phyloP scores from a whole-genome alignment of 129 eudicot genomes.

The Artemisia annua region DNA sequence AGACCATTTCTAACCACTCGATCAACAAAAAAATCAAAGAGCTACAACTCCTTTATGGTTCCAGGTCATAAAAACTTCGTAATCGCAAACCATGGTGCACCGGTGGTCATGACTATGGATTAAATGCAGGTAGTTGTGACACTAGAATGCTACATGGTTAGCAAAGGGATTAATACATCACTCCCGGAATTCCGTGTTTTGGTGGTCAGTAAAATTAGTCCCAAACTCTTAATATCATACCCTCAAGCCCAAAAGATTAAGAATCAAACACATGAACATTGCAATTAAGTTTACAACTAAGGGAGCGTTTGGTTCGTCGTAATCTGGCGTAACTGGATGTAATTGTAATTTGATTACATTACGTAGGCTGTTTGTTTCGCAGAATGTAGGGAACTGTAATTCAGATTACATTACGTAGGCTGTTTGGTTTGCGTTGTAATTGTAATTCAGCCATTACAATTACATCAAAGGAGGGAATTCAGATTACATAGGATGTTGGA shows the following conservation, averaged over 20 bases:
- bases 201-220: constrained; percentile 23
- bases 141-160: constrained; percentile 27
- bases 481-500: too few species aligned
- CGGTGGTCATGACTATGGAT: constrained; percentile 18
- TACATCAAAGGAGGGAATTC: too few species aligned
- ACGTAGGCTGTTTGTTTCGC: too few species aligned
- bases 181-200: constrained; percentile 5
- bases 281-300: too few species aligned
- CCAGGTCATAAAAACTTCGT: constrained; percentile 1
- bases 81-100: constrained; percentile 19
- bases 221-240: constrained; percentile 7
- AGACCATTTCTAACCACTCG: constrained; percentile 28
- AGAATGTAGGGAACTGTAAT: too few species aligned
- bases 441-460: too few species aligned
- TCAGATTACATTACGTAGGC: too few species aligned
- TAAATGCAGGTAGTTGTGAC: neutral
- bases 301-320: too few species aligned
- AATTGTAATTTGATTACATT: too few species aligned
- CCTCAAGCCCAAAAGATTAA: constrained; percentile 8
- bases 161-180: constrained; percentile 16
- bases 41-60: constrained; percentile 17
- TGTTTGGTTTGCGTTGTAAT: too few species aligned
- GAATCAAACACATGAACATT: too few species aligned
- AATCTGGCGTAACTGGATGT: too few species aligned
- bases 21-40: constrained; percentile 32